A percentile compares a stretch with the other conserved stretches of the same genome.
These are phyloP conservation scores for Laguncularia racemosa DNA, from an alignment of 345 rosid species.

Conservation along the genomic window DNA sequence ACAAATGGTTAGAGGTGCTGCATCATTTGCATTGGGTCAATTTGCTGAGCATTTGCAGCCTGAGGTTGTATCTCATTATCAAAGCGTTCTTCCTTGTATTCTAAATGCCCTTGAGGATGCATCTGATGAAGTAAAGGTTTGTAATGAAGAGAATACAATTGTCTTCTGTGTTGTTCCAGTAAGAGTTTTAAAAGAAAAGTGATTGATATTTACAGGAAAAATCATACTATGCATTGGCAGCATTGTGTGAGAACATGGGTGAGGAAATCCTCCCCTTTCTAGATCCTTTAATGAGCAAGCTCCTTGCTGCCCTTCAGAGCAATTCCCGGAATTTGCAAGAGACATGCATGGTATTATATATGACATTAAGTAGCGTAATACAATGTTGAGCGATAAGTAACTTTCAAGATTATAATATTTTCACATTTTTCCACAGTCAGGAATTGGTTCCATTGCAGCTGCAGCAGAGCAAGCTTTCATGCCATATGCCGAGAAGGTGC, in stretches of 20 bases:
- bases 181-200: neutral
- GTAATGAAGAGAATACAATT: slow-evolving; percentile 5
- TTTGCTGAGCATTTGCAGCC: slow-evolving; percentile 99
- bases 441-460: slow-evolving; percentile 95
- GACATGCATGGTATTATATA: slow-evolving; percentile 83
- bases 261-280: slow-evolving; percentile 87
- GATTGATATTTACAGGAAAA: slow-evolving; percentile 56
- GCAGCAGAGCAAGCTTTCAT: slow-evolving; percentile 97
- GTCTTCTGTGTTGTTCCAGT: neutral
- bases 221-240: slow-evolving; percentile 97
- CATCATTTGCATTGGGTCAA: slow-evolving; percentile 97
- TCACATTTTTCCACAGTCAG: slow-evolving; percentile 59
- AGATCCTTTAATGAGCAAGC: slow-evolving; percentile 87
- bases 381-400: neutral
- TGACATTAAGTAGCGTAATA: neutral
- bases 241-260: slow-evolving; percentile 98
- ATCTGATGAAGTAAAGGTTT: slow-evolving; percentile 97
- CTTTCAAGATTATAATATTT: neutral
- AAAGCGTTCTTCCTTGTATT: slow-evolving; percentile 85
- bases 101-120: slow-evolving; percentile 87
- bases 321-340: slow-evolving; percentile 94
- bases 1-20: slow-evolving; percentile 97
- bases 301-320: slow-evolving; percentile 70
- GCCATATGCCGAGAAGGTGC: slow-evolving; percentile 91
- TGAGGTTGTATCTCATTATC: slow-evolving; percentile 76